Conservation (phyloP, 1,139 yeast species). For the Sugiyamaella pinicola region DNA sequence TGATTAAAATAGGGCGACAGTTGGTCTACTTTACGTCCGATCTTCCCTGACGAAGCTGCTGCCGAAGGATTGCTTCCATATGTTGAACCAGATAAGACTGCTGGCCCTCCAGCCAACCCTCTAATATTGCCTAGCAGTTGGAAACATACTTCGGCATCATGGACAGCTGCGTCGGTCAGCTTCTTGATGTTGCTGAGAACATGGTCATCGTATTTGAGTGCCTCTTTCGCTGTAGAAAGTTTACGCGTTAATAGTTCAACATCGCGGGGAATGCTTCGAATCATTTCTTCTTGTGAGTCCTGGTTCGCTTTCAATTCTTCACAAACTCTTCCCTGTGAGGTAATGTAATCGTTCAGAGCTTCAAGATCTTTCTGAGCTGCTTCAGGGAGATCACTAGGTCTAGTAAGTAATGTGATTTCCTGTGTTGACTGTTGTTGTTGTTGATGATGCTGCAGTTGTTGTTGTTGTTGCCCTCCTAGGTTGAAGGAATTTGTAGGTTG, state of each 20-base stretch:
- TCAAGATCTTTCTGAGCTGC: slow-evolving; percentile 76
- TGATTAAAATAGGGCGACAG: slow-evolving; percentile 57
- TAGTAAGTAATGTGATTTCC: slow-evolving; percentile 64
- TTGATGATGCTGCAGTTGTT: slow-evolving; percentile 33
- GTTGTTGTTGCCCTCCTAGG: slow-evolving; percentile 19
- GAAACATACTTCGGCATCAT: slow-evolving; percentile 67
- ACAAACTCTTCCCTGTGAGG: slow-evolving; percentile 78
- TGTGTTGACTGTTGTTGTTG: slow-evolving; percentile 43
- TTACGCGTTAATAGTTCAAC: slow-evolving; percentile 69
- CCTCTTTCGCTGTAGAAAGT: slow-evolving; percentile 66
- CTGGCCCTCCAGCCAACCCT: slow-evolving; percentile 33
- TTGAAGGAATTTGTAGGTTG: slow-evolving; percentile 29
- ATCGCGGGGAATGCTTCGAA: slow-evolving; percentile 84
- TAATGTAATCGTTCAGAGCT: slow-evolving; percentile 79
- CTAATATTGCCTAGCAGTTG: slow-evolving; percentile 66
- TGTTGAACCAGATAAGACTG: slow-evolving; percentile 22
- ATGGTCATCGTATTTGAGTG: slow-evolving; percentile 65
- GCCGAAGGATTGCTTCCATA: slow-evolving; percentile 19
- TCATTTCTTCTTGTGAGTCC: slow-evolving; percentile 65
- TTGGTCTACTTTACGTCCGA: slow-evolving; percentile 51
- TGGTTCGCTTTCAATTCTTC: slow-evolving; percentile 71
- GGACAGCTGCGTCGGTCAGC: slow-evolving; percentile 47
- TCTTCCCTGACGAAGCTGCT: slow-evolving; percentile 16
- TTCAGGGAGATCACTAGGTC: slow-evolving; percentile 83
- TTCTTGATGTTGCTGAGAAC: slow-evolving; percentile 50